Conservation (phyloP, 2,329 filamentous ascomycete genomes). For the Ceratocystis huliohia region DNA sequence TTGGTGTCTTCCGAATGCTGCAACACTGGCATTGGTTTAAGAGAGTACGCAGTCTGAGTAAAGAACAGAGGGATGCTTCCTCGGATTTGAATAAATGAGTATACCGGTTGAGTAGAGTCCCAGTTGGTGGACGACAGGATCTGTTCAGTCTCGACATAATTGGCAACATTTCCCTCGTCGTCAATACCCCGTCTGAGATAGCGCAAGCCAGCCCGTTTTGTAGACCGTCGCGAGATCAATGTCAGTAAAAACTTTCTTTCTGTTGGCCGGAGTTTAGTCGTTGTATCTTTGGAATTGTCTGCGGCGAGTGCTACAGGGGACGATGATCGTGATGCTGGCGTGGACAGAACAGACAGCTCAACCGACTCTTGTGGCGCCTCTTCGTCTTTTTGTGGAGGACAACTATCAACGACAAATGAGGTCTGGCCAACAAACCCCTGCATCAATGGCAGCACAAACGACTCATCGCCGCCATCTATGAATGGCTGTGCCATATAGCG, state of each 20-base stretch:
- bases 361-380: constrained; percentile 34
- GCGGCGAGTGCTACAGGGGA: constrained; percentile 7
- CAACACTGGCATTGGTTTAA: constrained; percentile 73
- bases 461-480: constrained; percentile 56
- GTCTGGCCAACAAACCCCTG: constrained; percentile 90
- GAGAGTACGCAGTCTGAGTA: constrained; percentile 82
- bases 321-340: constrained; percentile 21
- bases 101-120: constrained; percentile 41
- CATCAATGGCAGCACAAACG: constrained; percentile 66
- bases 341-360: constrained; percentile 32
- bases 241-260: constrained; percentile 64
- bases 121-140: constrained; percentile 63
- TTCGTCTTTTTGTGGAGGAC: constrained; percentile 43
- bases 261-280: constrained; percentile 25
- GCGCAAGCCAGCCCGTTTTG: constrained; percentile 72
- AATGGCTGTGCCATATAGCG: constrained; percentile 60
- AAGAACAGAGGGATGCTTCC: constrained; percentile 94
- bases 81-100: constrained; percentile 76
- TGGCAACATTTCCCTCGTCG: constrained; percentile 77
- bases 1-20: constrained; percentile 74
- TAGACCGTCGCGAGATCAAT: constrained; percentile 76
- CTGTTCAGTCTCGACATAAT: constrained; percentile 90
- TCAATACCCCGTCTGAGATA: constrained; percentile 86
- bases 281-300: constrained; percentile 8
- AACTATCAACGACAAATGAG: constrained; percentile 58